Conservation (phyloP, 768 basidiomycete species). For the Grammothele lineata region DNA sequence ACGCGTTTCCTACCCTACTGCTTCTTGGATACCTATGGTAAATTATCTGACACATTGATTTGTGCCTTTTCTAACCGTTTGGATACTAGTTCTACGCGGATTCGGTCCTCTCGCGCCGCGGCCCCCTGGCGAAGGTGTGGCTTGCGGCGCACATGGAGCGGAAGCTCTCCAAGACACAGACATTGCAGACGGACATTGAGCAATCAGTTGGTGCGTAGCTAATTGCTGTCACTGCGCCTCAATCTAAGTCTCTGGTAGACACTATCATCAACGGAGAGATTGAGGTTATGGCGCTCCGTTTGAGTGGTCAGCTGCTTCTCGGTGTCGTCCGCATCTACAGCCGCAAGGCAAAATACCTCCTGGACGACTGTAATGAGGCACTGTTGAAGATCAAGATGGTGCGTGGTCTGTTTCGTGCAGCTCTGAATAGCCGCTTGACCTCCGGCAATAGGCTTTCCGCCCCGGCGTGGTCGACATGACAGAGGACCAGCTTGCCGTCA, state of each 20-base stretch:
- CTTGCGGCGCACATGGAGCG: slow-evolving; percentile 98
- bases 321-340: slow-evolving; percentile 98
- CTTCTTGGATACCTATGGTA: slow-evolving; percentile 27
- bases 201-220: slow-evolving; percentile 78
- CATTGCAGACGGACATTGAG: slow-evolving; percentile 91
- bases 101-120: slow-evolving; percentile 88
- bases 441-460: slow-evolving; percentile 70
- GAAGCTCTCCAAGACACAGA: slow-evolving; percentile 94
- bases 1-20: slow-evolving; percentile 6
- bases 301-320: slow-evolving; percentile 94
- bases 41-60: neutral
- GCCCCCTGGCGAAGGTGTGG: slow-evolving; percentile 96
- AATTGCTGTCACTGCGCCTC: neutral
- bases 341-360: slow-evolving; percentile 93
- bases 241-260: slow-evolving; percentile 40
- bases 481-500: slow-evolving; percentile 86
- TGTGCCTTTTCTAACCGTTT: neutral
- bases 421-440: neutral
- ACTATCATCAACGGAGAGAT: slow-evolving; percentile 94
- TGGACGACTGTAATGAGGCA: slow-evolving; percentile 98
- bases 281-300: slow-evolving; percentile 88
- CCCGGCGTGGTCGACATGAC: slow-evolving; percentile 95
- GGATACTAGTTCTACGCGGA: slow-evolving; percentile 80
- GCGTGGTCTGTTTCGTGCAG: slow-evolving; percentile 7
- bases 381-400: slow-evolving; percentile 95